phyloP scores from a whole-genome alignment of 371 early-diverging fungal species.

The Capillidium rhysosporum region DNA sequence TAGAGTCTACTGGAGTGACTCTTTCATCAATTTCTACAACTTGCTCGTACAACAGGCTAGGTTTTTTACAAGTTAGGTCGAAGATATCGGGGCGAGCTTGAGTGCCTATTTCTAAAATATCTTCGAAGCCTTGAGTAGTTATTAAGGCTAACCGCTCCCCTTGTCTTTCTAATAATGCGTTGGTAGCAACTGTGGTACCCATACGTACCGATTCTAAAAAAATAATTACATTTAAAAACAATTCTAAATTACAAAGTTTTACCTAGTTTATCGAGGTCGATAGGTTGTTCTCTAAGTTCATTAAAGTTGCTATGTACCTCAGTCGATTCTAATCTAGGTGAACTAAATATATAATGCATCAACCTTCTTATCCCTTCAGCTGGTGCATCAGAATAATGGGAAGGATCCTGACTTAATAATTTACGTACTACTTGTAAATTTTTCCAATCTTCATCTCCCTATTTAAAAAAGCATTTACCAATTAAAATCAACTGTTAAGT shows the following conservation, averaged over 20 bases:
- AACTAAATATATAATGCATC: conserved; percentile 57
- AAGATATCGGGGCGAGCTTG: conserved; percentile 89
- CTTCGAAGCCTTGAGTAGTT: conserved; percentile 80
- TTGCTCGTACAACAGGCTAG: conserved; percentile 62
- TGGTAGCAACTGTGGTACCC: conserved; percentile 96
- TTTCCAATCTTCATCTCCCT: conserved; percentile 19
- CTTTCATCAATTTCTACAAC: conserved; percentile 84
- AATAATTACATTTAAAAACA: not conserved
- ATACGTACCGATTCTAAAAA: conserved; percentile 61
- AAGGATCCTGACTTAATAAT: conserved; percentile 76
- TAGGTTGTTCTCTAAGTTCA: conserved; percentile 40
- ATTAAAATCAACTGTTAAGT: not conserved
- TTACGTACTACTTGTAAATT: conserved; percentile 41
- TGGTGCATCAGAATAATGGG: conserved; percentile 84
- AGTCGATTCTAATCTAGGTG: conserved; percentile 38
- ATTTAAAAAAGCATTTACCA: conserved; percentile 27
- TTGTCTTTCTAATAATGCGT: conserved; percentile 74
- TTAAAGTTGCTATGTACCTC: conserved; percentile 51
- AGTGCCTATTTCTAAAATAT: conserved; percentile 44
- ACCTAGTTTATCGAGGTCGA: conserved; percentile 57
- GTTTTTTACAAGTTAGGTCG: conserved; percentile 61
- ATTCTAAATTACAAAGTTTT: conserved; percentile 3
- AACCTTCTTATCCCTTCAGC: conserved; percentile 85
- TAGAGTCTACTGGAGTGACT: not conserved
- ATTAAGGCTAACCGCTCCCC: conserved; percentile 75